phyloP scores from a whole-genome alignment of 2,329 filamentous ascomycete species.

The Hysterium pulicare region DNA sequence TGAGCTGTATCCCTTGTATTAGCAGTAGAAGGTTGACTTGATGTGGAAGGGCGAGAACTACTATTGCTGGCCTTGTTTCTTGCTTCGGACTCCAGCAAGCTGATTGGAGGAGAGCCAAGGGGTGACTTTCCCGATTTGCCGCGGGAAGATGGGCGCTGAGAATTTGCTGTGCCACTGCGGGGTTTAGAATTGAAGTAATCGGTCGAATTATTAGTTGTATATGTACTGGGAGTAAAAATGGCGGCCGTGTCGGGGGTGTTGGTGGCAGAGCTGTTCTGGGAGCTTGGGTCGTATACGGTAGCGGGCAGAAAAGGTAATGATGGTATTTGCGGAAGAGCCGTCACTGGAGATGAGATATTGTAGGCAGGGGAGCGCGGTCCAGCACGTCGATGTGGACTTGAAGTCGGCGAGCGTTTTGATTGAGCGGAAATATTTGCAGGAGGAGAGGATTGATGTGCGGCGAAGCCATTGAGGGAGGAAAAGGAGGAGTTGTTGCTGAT shows the following conservation, averaged over 20 bases:
- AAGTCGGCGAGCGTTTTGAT: slow-evolving; percentile 31
- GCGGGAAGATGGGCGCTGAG: slow-evolving; percentile 28
- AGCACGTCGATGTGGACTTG: slow-evolving; percentile 35
- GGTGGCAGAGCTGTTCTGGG: slow-evolving; percentile 29
- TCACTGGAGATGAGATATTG: slow-evolving; percentile 28
- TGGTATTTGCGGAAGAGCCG: slow-evolving; percentile 31
- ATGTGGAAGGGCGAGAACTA: slow-evolving; percentile 16
- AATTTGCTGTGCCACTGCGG: slow-evolving; percentile 8
- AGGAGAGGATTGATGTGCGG: slow-evolving; percentile 27
- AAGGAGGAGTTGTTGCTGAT: slow-evolving; percentile 36
- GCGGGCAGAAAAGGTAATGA: slow-evolving; percentile 31
- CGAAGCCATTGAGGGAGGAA: slow-evolving; percentile 33
- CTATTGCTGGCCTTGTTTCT: slow-evolving; percentile 21
- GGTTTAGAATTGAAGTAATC: slow-evolving; percentile 41
- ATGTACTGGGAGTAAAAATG: slow-evolving; percentile 30
- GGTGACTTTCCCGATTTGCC: slow-evolving; percentile 29
- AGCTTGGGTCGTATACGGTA: slow-evolving; percentile 36
- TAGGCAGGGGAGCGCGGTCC: slow-evolving; percentile 29
- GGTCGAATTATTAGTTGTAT: slow-evolving; percentile 19
- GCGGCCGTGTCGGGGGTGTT: slow-evolving; percentile 32
- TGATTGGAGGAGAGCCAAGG: slow-evolving; percentile 33
- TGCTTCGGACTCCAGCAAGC: slow-evolving; percentile 27
- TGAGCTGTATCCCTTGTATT: slow-evolving; percentile 19
- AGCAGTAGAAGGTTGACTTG: slow-evolving; percentile 18
- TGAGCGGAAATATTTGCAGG: slow-evolving; percentile 13